Conservation (phyloP, 371 early-diverging fungal genomes). For the Mucor sp. region DNA sequence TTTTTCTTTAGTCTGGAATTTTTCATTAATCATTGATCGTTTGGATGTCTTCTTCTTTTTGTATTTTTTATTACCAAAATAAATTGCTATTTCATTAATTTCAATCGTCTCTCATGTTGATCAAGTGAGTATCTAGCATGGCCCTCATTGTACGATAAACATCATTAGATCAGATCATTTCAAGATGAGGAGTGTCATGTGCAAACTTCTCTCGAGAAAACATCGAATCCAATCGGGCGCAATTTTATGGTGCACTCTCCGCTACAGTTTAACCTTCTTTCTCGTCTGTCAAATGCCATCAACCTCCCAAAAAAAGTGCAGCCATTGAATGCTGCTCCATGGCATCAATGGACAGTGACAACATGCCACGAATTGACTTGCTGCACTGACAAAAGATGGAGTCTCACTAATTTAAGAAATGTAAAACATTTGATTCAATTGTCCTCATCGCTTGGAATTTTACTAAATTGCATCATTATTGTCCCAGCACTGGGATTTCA, state of each 20-base stretch:
- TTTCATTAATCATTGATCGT: background rate
- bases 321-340: background rate
- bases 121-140: background rate
- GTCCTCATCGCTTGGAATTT: background rate
- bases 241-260: background rate
- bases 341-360: background rate
- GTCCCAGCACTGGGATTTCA: background rate
- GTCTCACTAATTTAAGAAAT: background rate
- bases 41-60: background rate
- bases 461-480: background rate
- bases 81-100: background rate
- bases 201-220: background rate
- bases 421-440: background rate
- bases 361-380: background rate
- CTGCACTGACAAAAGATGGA: background rate
- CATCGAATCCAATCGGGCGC: background rate
- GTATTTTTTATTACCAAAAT: background rate
- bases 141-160: background rate
- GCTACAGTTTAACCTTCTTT: background rate
- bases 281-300: background rate
- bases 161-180: background rate
- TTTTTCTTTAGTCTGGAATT: slow-evolving; percentile 1
- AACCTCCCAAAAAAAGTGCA: background rate
- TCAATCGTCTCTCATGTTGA: background rate
- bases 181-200: slow-evolving; percentile 4